Evolutionary conservation across 2,329 filamentous ascomycete species (phyloP).

Genomic region (Neurospora sp.): DNA sequence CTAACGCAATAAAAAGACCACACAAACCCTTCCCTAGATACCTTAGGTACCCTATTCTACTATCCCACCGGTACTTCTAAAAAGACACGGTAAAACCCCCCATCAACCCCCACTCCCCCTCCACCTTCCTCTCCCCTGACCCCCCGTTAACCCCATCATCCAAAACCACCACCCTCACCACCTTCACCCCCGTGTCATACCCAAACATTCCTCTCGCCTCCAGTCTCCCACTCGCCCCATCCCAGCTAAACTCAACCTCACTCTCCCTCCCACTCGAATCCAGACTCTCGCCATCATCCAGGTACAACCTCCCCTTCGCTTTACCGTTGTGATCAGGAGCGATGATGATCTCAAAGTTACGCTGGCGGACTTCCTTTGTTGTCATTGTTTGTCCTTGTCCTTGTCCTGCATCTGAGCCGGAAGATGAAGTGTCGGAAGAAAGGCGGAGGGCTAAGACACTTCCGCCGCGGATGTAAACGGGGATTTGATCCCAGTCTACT

Average conservation of each 20-base stretch:
- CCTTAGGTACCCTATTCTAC: no score
- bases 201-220: constrained; percentile 11
- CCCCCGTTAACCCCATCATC: not conserved
- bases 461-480: constrained; percentile 44
- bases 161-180: constrained; percentile 9
- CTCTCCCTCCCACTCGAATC: constrained; percentile 9
- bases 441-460: no score
- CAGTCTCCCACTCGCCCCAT: constrained; percentile 5
- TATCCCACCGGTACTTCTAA: not conserved
- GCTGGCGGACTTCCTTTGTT: constrained; percentile 35
- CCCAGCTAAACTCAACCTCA: constrained; percentile 12
- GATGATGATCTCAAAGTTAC: constrained; percentile 39
- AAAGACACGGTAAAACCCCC: not conserved
- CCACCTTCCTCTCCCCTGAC: not conserved
- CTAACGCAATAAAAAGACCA: not conserved
- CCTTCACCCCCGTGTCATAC: constrained; percentile 5
- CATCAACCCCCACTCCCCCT: not conserved
- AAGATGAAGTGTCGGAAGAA: not conserved
- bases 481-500: constrained; percentile 32
- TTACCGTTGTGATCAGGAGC: constrained; percentile 37
- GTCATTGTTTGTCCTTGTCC: constrained; percentile 41
- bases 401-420: no score
- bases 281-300: constrained; percentile 35
- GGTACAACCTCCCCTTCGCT: constrained; percentile 37
- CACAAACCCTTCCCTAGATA: not conserved